Conservation (phyloP, 306 rosid species). For the Acacia confusa region DNA sequence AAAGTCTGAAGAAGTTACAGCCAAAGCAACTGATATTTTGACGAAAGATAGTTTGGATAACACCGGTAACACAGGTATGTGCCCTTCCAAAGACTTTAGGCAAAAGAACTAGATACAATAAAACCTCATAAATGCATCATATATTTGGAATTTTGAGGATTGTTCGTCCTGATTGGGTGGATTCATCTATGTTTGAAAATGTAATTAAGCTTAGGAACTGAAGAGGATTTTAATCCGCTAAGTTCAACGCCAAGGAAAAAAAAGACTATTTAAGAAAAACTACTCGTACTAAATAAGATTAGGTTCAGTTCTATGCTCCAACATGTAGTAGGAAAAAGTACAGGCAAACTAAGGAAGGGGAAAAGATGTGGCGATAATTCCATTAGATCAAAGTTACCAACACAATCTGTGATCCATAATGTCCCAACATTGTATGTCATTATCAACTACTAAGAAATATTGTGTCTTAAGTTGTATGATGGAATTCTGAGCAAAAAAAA, state of each 20-base stretch:
- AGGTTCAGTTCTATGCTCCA: background rate
- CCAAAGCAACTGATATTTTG: constrained; percentile 49
- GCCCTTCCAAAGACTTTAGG: background rate
- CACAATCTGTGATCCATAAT: background rate
- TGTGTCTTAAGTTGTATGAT: too few species aligned
- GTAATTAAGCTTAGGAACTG: background rate
- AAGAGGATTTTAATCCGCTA: background rate
- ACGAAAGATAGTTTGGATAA: constrained; percentile 47
- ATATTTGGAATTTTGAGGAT: background rate
- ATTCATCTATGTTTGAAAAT: background rate
- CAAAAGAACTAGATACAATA: background rate
- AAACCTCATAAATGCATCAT: background rate
- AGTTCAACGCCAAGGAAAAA: background rate
- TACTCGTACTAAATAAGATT: background rate
- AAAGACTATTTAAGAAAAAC: background rate
- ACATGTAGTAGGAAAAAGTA: background rate
- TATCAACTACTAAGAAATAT: too few species aligned
- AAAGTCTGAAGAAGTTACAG: constrained; percentile 37
- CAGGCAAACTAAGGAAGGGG: too few species aligned
- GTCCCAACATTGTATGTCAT: background rate
- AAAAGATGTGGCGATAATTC: background rate
- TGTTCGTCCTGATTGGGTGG: background rate
- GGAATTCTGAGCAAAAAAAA: too few species aligned
- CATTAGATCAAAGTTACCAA: background rate
- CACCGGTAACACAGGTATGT: constrained; percentile 49